A percentile compares a stretch with the other conserved stretches of the same genome.
These are phyloP conservation scores for Gautieria morchelliformis DNA, from an alignment of 768 basidiomycete species.

Conservation along the genomic window DNA sequence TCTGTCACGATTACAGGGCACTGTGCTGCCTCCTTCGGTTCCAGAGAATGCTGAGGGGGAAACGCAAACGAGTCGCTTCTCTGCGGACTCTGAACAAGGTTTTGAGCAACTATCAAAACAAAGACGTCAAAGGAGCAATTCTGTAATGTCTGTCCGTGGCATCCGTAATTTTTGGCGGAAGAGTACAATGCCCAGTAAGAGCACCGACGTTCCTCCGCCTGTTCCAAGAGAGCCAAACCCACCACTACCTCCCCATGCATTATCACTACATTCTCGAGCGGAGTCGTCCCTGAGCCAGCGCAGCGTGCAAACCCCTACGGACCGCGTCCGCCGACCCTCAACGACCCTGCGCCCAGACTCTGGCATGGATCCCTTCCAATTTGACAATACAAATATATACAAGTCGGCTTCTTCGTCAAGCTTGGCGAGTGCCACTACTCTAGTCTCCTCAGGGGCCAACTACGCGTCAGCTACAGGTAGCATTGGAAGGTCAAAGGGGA, in stretches of 20 bases:
- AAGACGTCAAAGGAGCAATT: constrained; percentile 28
- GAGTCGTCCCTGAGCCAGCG: constrained; percentile 5
- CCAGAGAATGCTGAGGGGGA: constrained; percentile 18
- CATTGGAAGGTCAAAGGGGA: constrained; percentile 3
- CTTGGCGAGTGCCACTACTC: not conserved
- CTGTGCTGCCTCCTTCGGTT: constrained; percentile 23
- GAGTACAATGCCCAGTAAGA: not conserved
- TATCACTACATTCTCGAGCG: constrained; percentile 7
- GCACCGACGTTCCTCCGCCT: not conserved
- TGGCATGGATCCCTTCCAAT: constrained; percentile 42
- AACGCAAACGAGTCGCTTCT: constrained; percentile 55
- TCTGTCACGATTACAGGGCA: constrained; percentile 23
- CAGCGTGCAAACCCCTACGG: constrained; percentile 23
- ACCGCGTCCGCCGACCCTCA: constrained; percentile 23
- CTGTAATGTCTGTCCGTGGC: constrained; percentile 49
- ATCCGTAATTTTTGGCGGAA: constrained; percentile 9
- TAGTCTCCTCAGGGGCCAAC: not conserved
- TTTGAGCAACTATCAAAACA: constrained; percentile 26
- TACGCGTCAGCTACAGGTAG: not conserved
- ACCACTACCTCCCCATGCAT: constrained; percentile 6
- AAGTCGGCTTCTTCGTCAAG: constrained; percentile 2
- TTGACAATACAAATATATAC: constrained; percentile 30
- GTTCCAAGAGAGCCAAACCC: not conserved
- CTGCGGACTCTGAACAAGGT: constrained; percentile 48
- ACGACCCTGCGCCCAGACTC: constrained; percentile 15